Conservation (phyloP, 106 monocot genomes). For the Triglochin maritima region DNA sequence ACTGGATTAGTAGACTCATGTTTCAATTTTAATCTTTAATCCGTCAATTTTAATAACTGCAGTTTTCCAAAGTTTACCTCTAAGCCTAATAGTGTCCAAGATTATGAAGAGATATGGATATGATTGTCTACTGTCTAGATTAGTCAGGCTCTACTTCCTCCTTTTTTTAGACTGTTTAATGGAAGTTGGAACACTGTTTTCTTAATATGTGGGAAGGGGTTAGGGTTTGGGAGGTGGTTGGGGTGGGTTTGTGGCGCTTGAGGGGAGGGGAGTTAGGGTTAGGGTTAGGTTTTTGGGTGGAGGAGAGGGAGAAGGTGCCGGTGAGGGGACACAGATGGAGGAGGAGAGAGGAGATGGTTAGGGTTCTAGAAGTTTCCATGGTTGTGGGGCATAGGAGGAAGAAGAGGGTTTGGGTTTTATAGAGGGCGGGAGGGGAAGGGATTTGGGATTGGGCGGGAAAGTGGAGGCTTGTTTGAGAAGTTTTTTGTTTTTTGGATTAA, state of each 20-base stretch:
- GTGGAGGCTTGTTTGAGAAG: background rate
- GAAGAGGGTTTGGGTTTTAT: background rate
- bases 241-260: background rate
- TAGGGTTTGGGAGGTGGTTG: background rate
- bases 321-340: constrained; percentile 2
- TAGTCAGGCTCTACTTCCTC: too few species aligned
- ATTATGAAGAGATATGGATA: too few species aligned
- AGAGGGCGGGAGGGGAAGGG: constrained; percentile 1
- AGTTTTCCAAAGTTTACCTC: too few species aligned
- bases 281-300: background rate
- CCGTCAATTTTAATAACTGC: too few species aligned
- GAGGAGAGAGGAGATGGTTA: constrained; percentile 1
- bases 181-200: background rate
- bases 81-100: too few species aligned
- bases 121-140: too few species aligned
- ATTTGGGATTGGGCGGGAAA: constrained; percentile 1
- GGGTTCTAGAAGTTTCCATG: background rate
- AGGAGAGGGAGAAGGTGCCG: background rate
- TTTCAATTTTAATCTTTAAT: too few species aligned
- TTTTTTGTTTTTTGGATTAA: too few species aligned
- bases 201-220: background rate
- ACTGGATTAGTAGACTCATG: too few species aligned
- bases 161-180: background rate
- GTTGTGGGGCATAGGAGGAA: constrained; percentile 3
- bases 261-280: background rate